Base-by-base conservation (phyloP, 305 asterid species). In the Nicotiana rustica region DNA sequence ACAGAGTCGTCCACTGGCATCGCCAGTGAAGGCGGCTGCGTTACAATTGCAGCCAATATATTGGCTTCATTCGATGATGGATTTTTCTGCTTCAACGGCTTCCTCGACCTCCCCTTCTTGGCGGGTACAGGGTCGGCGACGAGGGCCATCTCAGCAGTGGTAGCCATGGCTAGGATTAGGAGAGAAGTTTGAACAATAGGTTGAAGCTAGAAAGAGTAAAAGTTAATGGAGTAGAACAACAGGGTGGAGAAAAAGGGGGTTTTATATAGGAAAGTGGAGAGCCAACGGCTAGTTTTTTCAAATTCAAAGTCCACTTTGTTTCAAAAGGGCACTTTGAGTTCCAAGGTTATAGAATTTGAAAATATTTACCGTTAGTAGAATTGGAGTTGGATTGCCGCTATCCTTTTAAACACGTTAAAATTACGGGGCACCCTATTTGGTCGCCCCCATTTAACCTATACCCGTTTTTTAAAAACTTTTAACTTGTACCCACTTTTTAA, bases 61-160 rank as follows among this genome's bases (percentile, higher is more conserved):
- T 94, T 95, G 85, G 94, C 90, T 81, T 89, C 97, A 15, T 80
- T 91, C 0, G 89, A 13, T 21, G 97, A 86, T 49, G 86, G 78
- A 41, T 60, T 85, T 84, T 88, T 92, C 64, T 78, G 89, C 75
- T 91, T 87, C n/a, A 93, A 84, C 1, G 96, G 92, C 82, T 85
- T 95, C 49, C 87, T 90, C 0, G 97, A 77, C 78, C 87, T 88
- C 35, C 81, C 92, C 83, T 85, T 93, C 90, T 88, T 95, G 2
- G 92, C 35, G 4, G 90, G 91, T 5, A 70, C 86, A 4, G 91
- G 90, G 2, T 88, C 91, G 0, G 84, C 76, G 1, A 84, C 67
- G 4, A 55, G 5, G 18, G 89, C 85, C 79, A 82, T 79, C 78
- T 89, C 92, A 33, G 79, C 80, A 38, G 78, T 44, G 8, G 84